These are phyloP conservation scores for Bassia scoparia DNA, from an alignment of 148 eudicot species.

Conservation along the genomic window DNA sequence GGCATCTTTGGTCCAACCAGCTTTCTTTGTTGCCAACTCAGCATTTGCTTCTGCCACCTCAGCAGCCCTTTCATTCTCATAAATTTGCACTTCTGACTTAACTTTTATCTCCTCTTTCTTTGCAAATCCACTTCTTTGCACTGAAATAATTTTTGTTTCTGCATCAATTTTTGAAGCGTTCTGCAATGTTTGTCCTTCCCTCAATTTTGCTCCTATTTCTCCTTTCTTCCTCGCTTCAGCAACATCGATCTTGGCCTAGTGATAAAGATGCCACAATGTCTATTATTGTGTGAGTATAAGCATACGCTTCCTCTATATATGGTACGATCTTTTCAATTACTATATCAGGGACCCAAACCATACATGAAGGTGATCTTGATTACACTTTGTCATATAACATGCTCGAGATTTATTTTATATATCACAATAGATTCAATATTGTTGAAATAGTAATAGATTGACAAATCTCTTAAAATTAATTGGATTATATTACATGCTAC, in stretches of 20 bases:
- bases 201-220: conserved; percentile 40
- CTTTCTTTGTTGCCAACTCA: conserved; percentile 36
- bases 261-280: background rate
- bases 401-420: too few species aligned
- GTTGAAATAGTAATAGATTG: too few species aligned
- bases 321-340: too few species aligned
- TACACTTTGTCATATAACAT: too few species aligned
- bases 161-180: conserved; percentile 52
- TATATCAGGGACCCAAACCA: too few species aligned
- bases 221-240: conserved; percentile 54
- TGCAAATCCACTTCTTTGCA: conserved; percentile 38
- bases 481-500: too few species aligned
- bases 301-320: too few species aligned
- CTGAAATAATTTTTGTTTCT: conserved; percentile 41
- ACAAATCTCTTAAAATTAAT: too few species aligned
- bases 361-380: too few species aligned
- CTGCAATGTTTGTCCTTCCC: conserved; percentile 42
- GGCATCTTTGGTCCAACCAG: conserved; percentile 41
- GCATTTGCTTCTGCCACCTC: conserved; percentile 51
- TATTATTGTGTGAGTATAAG: too few species aligned
- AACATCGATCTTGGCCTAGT: conserved; percentile 46
- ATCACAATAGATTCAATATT: too few species aligned
- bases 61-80: conserved; percentile 41
- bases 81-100: conserved; percentile 39
- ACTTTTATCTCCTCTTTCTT: conserved; percentile 46